phyloP scores from a whole-genome alignment of 1,284 basidiomycete species.

The Trichosporon faecale region DNA sequence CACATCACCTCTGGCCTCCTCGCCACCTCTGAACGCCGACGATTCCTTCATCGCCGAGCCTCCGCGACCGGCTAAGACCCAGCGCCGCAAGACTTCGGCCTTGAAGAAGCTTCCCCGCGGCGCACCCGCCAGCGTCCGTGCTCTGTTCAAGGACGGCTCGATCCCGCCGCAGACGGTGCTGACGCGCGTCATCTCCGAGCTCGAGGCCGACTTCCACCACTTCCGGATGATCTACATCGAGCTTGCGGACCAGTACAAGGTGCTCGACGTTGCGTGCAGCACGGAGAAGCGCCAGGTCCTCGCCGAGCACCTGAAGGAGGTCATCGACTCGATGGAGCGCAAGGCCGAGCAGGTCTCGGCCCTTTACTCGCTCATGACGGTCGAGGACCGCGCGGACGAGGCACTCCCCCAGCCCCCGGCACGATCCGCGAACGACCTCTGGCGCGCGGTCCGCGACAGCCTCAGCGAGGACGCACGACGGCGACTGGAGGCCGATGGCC shows the following conservation, averaged over 20 bases:
- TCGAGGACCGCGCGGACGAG: slow-evolving; percentile 57
- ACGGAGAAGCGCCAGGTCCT: slow-evolving; percentile 73
- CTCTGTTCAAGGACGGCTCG: slow-evolving; percentile 57
- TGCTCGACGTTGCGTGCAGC: slow-evolving; percentile 76
- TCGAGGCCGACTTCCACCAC: slow-evolving; percentile 86
- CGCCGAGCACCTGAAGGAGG: slow-evolving; percentile 78
- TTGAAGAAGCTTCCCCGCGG: background rate
- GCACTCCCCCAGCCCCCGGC: background rate
- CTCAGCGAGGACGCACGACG: slow-evolving; percentile 40
- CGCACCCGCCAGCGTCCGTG: slow-evolving; percentile 53
- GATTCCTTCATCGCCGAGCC: background rate
- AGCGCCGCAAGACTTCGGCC: background rate
- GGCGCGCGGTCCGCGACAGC: slow-evolving; percentile 39
- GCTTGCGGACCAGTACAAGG: slow-evolving; percentile 82
- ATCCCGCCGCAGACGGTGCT: slow-evolving; percentile 79
- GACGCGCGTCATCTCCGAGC: slow-evolving; percentile 69
- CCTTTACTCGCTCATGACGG: slow-evolving; percentile 71
- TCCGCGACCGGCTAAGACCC: slow-evolving; percentile 1
- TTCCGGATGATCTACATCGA: slow-evolving; percentile 87
- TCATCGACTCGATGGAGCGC: slow-evolving; percentile 80
- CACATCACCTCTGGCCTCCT: background rate
- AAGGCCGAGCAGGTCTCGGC: slow-evolving; percentile 88
- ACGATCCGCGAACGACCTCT: slow-evolving; percentile 34
- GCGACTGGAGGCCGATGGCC: slow-evolving; percentile 37
- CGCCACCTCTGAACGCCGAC: background rate